A percentile compares a stretch with the other conserved stretches of the same genome.
phyloP scores from a whole-genome alignment of 2,329 filamentous ascomycete species.

The Thelonectria discophora region DNA sequence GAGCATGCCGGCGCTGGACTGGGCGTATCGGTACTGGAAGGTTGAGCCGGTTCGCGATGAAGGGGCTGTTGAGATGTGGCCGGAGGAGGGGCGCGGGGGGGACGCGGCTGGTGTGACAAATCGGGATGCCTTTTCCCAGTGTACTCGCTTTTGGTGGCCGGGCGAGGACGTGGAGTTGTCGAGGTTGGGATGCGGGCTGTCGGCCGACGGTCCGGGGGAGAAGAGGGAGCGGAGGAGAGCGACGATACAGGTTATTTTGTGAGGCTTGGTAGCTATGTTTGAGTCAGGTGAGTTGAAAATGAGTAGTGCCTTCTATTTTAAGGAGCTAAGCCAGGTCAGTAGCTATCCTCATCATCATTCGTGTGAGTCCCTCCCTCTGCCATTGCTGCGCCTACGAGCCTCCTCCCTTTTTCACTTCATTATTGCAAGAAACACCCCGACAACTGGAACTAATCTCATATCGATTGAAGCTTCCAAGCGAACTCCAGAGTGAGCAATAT shows the following conservation, averaged over 20 bases:
- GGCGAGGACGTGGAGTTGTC: conserved; percentile 10
- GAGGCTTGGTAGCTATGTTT: not conserved
- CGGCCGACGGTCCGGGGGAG: not conserved
- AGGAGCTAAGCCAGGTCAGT: no score
- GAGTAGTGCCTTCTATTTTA: no score
- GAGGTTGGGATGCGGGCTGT: not conserved
- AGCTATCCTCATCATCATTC: no score
- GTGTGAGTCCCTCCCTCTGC: no score
- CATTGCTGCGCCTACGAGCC: no score
- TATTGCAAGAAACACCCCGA: no score
- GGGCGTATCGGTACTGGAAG: conserved; percentile 32
- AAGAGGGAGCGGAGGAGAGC: not conserved
- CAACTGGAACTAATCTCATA: no score
- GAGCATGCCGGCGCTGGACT: conserved; percentile 51
- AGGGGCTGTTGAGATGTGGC: conserved; percentile 12
- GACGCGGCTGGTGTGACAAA: no score
- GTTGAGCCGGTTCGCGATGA: conserved; percentile 49
- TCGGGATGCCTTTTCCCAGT: no score
- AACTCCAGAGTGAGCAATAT: no score
- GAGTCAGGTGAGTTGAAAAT: not conserved
- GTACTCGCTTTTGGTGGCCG: conserved; percentile 31
- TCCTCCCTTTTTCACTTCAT: no score
- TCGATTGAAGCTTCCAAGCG: no score
- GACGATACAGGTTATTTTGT: not conserved
- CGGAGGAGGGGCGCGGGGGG: conserved; percentile 8